These are phyloP conservation scores for Musa balbisiana DNA, from an alignment of 202 grass and related monocot genomes.

Conservation along the genomic window DNA sequence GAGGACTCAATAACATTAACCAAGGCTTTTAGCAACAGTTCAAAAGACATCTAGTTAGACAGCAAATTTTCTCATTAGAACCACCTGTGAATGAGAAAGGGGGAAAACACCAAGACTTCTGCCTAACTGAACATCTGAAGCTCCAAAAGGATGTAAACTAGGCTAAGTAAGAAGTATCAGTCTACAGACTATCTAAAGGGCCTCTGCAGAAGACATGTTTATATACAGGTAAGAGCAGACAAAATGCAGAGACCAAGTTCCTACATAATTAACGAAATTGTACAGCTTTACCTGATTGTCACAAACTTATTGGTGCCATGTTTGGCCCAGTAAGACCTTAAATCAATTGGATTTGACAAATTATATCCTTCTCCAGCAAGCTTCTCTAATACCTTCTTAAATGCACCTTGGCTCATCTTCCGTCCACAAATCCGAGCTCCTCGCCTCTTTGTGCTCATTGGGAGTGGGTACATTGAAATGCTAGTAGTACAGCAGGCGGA, in stretches of 20 bases:
- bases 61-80: background rate
- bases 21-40: too few species aligned
- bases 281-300: conserved; percentile 3
- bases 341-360: conserved; percentile 60
- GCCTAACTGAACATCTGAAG: background rate
- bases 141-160: background rate
- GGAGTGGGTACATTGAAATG: conserved; percentile 56
- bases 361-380: conserved; percentile 67
- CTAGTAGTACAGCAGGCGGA: conserved; percentile 71
- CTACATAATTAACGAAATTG: background rate
- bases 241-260: background rate
- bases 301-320: conserved; percentile 13
- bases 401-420: conserved; percentile 77
- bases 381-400: conserved; percentile 71
- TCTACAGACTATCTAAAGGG: conserved; percentile 1
- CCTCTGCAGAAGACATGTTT: background rate
- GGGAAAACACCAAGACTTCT: background rate
- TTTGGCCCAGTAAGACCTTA: conserved; percentile 30
- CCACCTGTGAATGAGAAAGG: background rate
- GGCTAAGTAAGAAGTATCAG: background rate
- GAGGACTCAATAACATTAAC: too few species aligned
- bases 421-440: conserved; percentile 60
- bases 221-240: background rate
- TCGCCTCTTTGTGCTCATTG: conserved; percentile 65
- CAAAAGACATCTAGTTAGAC: background rate